Evolutionary conservation across 192 early-diverging fungal genomes (phyloP).

Genomic region (Funneliformis mosseae): DNA sequence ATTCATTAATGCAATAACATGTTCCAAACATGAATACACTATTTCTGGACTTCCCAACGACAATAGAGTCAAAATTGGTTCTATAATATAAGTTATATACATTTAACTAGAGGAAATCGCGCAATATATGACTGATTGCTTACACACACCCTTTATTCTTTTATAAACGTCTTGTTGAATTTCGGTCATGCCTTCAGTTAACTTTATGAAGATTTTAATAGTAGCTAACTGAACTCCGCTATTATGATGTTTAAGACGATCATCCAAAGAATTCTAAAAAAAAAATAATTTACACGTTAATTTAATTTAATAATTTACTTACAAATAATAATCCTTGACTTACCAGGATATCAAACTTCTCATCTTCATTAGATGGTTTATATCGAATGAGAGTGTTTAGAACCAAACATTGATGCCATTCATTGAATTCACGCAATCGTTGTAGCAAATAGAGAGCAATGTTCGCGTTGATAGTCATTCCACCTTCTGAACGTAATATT

Average conservation of each 20-base stretch:
- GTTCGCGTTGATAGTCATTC: constrained; percentile 38
- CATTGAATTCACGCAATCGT: constrained; percentile 42
- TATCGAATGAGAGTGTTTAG: constrained; percentile 40
- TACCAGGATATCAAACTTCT: constrained; percentile 48
- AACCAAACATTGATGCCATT: constrained; percentile 40
- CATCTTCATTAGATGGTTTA: constrained; percentile 40
- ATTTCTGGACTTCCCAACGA: constrained; percentile 14
- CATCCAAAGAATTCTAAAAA: constrained; percentile 43
- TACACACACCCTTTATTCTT: constrained; percentile 40
- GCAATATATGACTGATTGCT: not conserved
- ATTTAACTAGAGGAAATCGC: not conserved
- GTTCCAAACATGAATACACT: constrained; percentile 14
- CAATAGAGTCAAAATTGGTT: not conserved
- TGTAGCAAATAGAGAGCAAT: constrained; percentile 37
- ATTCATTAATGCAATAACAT: not conserved
- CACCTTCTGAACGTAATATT: constrained; percentile 42
- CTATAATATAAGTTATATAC: not conserved
- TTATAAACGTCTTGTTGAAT: constrained; percentile 45
- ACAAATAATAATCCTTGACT: not conserved
- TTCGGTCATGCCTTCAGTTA: constrained; percentile 40
- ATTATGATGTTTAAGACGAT: constrained; percentile 38
- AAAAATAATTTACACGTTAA: not conserved
- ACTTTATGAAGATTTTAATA: constrained; percentile 41
- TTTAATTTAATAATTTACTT: not conserved
- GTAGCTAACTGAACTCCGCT: constrained; percentile 45